A percentile compares a stretch with the other conserved stretches of the same genome.
Evolutionary conservation across 2,329 filamentous ascomycete species (phyloP).

Genomic region (Huntiella decipiens): DNA sequence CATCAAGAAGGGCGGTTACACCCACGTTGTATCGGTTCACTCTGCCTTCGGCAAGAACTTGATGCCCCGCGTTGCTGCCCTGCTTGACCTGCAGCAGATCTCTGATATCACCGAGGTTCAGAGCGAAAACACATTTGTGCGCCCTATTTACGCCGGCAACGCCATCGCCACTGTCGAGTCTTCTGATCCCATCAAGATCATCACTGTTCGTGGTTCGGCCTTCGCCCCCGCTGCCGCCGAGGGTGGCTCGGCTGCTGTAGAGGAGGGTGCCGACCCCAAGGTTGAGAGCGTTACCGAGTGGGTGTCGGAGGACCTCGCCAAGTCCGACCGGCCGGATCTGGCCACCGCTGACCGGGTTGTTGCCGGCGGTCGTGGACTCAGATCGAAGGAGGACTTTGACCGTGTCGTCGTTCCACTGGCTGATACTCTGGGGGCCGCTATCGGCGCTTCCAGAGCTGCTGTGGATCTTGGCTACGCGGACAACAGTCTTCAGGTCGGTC

Average conservation of each 20-base stretch:
- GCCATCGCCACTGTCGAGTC: slow-evolving; percentile 93
- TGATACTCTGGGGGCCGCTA: slow-evolving; percentile 82
- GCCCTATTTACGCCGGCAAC: slow-evolving; percentile 94
- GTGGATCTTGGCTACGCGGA: slow-evolving; percentile 96
- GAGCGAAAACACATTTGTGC: slow-evolving; percentile 82
- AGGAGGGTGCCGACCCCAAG: slow-evolving; percentile 73
- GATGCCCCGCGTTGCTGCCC: slow-evolving; percentile 73
- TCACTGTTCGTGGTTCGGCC: slow-evolving; percentile 84
- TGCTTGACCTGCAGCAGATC: slow-evolving; percentile 82
- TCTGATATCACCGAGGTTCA: slow-evolving; percentile 80
- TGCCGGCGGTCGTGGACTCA: slow-evolving; percentile 81
- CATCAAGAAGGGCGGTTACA: slow-evolving; percentile 87
- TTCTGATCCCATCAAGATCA: slow-evolving; percentile 62
- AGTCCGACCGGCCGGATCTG: slow-evolving; percentile 85
- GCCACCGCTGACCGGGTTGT: slow-evolving; percentile 79
- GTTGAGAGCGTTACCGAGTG: slow-evolving; percentile 57
- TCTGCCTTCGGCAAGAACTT: slow-evolving; percentile 94
- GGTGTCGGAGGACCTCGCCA: slow-evolving; percentile 83
- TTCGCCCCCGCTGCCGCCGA: slow-evolving; percentile 59
- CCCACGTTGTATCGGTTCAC: slow-evolving; percentile 77
- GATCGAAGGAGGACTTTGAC: slow-evolving; percentile 97
- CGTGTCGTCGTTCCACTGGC: slow-evolving; percentile 79
- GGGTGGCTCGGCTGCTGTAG: slow-evolving; percentile 55
- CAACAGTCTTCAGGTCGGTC: slow-evolving; percentile 93
- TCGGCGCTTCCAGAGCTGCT: slow-evolving; percentile 83